Evolutionary conservation across 768 basidiomycete genomes (phyloP).

Genomic region (Daedaleopsis sinensis): DNA sequence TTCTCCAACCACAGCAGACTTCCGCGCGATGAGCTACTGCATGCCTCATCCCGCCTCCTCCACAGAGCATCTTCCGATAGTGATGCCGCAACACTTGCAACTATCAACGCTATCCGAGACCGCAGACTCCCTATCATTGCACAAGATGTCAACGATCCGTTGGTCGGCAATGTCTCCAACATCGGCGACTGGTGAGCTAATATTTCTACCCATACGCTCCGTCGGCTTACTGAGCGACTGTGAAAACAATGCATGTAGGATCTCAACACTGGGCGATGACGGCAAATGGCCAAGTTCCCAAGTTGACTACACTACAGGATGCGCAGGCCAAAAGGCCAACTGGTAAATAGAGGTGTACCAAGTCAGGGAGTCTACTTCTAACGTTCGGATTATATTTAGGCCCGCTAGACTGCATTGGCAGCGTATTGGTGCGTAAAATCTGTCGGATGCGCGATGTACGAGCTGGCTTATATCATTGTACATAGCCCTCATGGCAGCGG

Average conservation of each 20-base stretch:
- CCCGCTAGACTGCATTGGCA: conserved; percentile 34
- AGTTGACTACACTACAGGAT: conserved; percentile 66
- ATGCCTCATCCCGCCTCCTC: not conserved
- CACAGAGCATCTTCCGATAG: not conserved
- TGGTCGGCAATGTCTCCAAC: conserved; percentile 24
- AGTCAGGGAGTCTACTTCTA: not conserved
- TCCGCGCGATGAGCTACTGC: not conserved
- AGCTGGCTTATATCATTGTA: not conserved
- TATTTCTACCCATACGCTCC: not conserved
- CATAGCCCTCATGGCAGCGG: conserved; percentile 36
- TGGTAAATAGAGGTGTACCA: conserved; percentile 42
- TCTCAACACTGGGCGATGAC: conserved; percentile 45
- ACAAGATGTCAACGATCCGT: not conserved
- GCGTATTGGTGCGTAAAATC: conserved; percentile 45
- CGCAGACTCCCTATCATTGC: conserved; percentile 47
- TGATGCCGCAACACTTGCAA: conserved; percentile 27
- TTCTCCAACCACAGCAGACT: not conserved
- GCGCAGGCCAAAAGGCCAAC: conserved; percentile 61
- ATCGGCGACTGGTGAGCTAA: conserved; percentile 39
- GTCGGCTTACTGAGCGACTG: too few species aligned
- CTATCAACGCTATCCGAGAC: conserved; percentile 38
- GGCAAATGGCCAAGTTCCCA: conserved; percentile 55
- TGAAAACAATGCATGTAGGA: conserved; percentile 36
- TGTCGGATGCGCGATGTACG: too few species aligned
- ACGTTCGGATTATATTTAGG: conserved; percentile 9